These are phyloP conservation scores for Ustilago nuda DNA, from an alignment of 1,284 basidiomycete species.

Conservation along the genomic window DNA sequence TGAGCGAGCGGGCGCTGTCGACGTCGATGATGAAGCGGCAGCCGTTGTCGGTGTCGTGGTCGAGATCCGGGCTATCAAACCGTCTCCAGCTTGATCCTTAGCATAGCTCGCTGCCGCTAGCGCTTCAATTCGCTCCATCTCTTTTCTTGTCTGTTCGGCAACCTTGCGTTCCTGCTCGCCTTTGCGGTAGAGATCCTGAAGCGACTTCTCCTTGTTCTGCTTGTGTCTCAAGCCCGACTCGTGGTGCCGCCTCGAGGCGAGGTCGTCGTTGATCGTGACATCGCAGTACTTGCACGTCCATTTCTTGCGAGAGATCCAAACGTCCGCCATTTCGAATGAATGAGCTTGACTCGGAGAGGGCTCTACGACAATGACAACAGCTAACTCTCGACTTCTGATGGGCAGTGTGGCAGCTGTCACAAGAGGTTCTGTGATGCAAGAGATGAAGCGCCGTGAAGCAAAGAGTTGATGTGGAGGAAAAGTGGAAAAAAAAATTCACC, in stretches of 20 bases:
- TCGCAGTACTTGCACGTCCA: conserved; percentile 69
- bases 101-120: conserved; percentile 71
- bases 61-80: conserved; percentile 69
- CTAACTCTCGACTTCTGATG: neutral
- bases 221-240: conserved; percentile 94
- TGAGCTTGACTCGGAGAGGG: neutral
- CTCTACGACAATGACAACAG: neutral
- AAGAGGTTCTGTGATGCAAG: neutral
- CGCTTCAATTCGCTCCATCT: conserved; percentile 86
- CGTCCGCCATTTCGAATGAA: conserved; percentile 55
- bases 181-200: conserved; percentile 91
- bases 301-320: conserved; percentile 63
- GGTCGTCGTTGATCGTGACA: conserved; percentile 64
- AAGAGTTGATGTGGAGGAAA: conserved; percentile 6
- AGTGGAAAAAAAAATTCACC: conserved; percentile 1
- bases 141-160: conserved; percentile 82
- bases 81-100: conserved; percentile 54
- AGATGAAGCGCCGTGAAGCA: neutral
- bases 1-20: neutral
- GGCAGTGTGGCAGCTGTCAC: neutral
- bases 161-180: conserved; percentile 89
- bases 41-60: neutral
- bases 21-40: neutral
- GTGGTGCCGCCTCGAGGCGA: conserved; percentile 84
- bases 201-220: conserved; percentile 90